These are phyloP conservation scores for Wickerhamiella domercqiae DNA, from an alignment of 805 yeast species.

Conservation along the genomic window DNA sequence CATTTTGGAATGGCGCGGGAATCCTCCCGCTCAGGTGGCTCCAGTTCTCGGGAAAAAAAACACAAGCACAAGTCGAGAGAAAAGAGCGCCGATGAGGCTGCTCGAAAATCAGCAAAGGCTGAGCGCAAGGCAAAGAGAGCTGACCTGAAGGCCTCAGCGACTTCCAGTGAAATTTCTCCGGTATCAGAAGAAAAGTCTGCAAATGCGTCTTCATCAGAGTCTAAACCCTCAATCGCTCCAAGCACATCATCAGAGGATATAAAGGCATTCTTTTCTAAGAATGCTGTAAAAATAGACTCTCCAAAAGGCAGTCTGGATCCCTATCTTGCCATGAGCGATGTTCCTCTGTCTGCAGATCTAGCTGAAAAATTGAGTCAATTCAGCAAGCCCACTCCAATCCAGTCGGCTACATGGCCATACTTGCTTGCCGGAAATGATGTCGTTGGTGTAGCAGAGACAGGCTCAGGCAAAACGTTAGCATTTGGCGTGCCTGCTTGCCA, in stretches of 20 bases:
- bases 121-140: too few species aligned
- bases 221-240: too few species aligned
- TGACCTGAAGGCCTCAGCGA: too few species aligned
- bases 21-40: too few species aligned
- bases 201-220: too few species aligned
- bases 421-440: slow-evolving; percentile 66
- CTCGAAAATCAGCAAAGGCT: too few species aligned
- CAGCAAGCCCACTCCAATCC: slow-evolving; percentile 91
- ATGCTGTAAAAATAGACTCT: slow-evolving; percentile 72
- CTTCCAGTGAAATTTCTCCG: too few species aligned
- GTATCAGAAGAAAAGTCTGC: too few species aligned
- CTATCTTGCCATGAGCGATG: slow-evolving; percentile 46
- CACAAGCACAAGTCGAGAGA: too few species aligned
- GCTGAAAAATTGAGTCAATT: slow-evolving; percentile 50
- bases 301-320: slow-evolving; percentile 37
- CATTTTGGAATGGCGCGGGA: too few species aligned
- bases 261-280: slow-evolving; percentile 45
- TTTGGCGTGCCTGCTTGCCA: slow-evolving; percentile 95
- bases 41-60: too few species aligned
- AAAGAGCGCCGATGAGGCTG: not conserved
- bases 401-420: slow-evolving; percentile 89
- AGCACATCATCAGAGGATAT: slow-evolving; percentile 45
- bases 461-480: slow-evolving; percentile 94
- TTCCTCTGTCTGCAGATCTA: slow-evolving; percentile 42
- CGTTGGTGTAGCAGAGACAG: slow-evolving; percentile 96